Evolutionary conservation across 108 stramenopile species (phyloP).

Genomic region (Conticribra guillardii): DNA sequence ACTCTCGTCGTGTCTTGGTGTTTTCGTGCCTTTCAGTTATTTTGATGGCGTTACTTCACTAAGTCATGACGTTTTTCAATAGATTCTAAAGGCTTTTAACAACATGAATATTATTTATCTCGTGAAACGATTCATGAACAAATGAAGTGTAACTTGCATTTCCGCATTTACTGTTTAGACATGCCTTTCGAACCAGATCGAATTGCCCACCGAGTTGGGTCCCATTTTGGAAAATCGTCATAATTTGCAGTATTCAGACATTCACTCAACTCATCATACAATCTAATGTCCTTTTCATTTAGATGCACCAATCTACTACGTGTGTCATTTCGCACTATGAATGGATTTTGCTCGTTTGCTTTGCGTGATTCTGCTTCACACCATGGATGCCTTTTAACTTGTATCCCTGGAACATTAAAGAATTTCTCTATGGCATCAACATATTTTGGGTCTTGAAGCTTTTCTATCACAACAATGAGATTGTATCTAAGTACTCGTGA

Average conservation of each 20-base stretch:
- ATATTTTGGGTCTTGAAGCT: slow-evolving; percentile 25
- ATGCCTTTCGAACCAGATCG: too few relatives aligned
- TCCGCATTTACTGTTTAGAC: too few relatives aligned
- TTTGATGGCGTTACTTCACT: too few relatives aligned
- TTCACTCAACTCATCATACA: slow-evolving; percentile 28
- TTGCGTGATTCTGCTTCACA: slow-evolving; percentile 29
- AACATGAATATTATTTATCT: too few relatives aligned
- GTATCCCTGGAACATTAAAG: slow-evolving; percentile 36
- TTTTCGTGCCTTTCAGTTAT: too few relatives aligned
- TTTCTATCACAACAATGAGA: slow-evolving; percentile 31
- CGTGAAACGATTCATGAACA: too few relatives aligned
- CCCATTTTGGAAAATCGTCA: slow-evolving; percentile 31
- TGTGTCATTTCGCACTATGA: slow-evolving; percentile 31
- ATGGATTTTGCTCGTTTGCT: slow-evolving; percentile 20
- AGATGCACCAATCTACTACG: slow-evolving; percentile 8
- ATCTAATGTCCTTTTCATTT: slow-evolving; percentile 30
- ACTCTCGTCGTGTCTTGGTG: too few relatives aligned
- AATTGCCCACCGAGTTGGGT: too few relatives aligned
- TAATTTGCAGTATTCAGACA: slow-evolving; percentile 22
- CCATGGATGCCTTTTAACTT: slow-evolving; percentile 8
- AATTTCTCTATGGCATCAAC: slow-evolving; percentile 24
- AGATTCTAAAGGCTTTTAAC: too few relatives aligned
- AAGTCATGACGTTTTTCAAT: too few relatives aligned
- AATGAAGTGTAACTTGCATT: too few relatives aligned
- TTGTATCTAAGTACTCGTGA: slow-evolving; percentile 28